A percentile compares a stretch with the other conserved stretches of the same genome.
Conservation (phyloP, 805 yeast species). For the Kuraishia ogatae region DNA sequence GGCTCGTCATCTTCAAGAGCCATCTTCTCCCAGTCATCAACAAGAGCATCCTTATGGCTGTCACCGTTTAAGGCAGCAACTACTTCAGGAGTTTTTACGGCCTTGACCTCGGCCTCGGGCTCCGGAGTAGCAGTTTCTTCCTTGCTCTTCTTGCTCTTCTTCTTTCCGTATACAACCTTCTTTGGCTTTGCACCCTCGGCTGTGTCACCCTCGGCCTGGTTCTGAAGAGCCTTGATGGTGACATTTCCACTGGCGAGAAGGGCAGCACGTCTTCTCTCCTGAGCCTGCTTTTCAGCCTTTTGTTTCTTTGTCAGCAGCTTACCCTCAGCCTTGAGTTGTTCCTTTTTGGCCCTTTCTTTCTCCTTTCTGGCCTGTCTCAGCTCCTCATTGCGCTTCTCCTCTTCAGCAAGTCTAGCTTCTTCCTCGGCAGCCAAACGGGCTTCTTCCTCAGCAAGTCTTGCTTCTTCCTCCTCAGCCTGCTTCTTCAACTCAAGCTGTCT, state of each 20-base stretch:
- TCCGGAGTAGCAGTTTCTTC: constrained; percentile 22
- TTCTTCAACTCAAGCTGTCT: constrained; percentile 84
- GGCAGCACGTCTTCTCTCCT: constrained; percentile 85
- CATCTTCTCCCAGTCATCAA: constrained; percentile 84
- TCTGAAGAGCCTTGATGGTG: constrained; percentile 63
- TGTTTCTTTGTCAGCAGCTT: constrained; percentile 90
- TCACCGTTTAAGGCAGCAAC: constrained; percentile 10
- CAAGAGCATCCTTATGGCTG: constrained; percentile 32
- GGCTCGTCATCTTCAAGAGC: constrained; percentile 54
- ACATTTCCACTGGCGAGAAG: constrained; percentile 68
- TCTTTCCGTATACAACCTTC: constrained; percentile 66
- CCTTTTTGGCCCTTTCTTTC: constrained; percentile 77
- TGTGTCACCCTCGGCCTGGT: constrained; percentile 29
- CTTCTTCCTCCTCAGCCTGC: constrained; percentile 79
- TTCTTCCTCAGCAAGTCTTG: constrained; percentile 64
- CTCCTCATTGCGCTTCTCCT: constrained; percentile 57
- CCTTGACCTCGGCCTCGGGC: constrained; percentile 20
- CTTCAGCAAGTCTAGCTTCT: constrained; percentile 41
- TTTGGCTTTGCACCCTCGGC: constrained; percentile 69
- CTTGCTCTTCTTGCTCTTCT: constrained; percentile 33
- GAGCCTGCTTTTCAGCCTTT: constrained; percentile 79
- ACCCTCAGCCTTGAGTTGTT: constrained; percentile 93
- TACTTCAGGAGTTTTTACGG: constrained; percentile 8
- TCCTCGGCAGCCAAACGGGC: constrained; percentile 39
- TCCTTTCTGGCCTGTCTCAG: constrained; percentile 68